Base-by-base conservation (phyloP, 2,329 filamentous ascomycete species). In the Colletotrichum aenigma region DNA sequence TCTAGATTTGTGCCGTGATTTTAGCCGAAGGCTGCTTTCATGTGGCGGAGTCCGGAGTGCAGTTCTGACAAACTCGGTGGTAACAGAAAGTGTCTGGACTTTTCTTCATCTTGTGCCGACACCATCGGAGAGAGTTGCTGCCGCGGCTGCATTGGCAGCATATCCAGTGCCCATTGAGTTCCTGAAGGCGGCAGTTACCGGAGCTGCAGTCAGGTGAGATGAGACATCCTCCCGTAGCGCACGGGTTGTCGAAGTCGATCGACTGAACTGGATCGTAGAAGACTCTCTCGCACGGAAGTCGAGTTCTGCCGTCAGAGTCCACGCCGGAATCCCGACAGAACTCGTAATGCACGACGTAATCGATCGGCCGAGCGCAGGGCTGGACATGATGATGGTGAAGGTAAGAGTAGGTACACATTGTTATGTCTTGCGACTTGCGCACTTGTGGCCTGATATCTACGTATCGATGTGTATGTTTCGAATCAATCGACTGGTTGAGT, bases 1-100 rank as follows among this genome's bases (percentile, higher is more conserved):
- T 21, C 30, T 16, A 7, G 15, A 26, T 18, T 4, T 38, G 7
- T 55, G 28, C 18, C 26, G 9, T 16, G 34, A n/a, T 66, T 30
- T n/a, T 32, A n/a, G 16, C 24, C 12, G 60, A 55, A n/a, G 15
- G n/a, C 26, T 26, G 34, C 4, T 13, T 13, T 75, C 56, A 70
- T 30, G 58, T 58, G 48, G 26, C 30, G 24, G 38, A 28, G 73
- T 89, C 86, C 13, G 84, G 75, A 60, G 81, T 82, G 75, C 89
- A 90, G 5, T 78, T 78, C 52, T 82, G 80, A 78, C 89, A 91
- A 66, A 89, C 85, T n/a, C 82, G 81, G 74, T 91, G 89, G 76
- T 89, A 89, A 80, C 89, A 91, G 60, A 89, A 87, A 2, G 87
- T 88, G 76, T 90, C 86, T 12, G 88, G 87, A 75, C 87, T 86